Percentiles rank a stretch among this genome's conserved stretches.
phyloP scores from a whole-genome alignment of 352 stramenopile species.

The Phytophthora uliginosa region DNA sequence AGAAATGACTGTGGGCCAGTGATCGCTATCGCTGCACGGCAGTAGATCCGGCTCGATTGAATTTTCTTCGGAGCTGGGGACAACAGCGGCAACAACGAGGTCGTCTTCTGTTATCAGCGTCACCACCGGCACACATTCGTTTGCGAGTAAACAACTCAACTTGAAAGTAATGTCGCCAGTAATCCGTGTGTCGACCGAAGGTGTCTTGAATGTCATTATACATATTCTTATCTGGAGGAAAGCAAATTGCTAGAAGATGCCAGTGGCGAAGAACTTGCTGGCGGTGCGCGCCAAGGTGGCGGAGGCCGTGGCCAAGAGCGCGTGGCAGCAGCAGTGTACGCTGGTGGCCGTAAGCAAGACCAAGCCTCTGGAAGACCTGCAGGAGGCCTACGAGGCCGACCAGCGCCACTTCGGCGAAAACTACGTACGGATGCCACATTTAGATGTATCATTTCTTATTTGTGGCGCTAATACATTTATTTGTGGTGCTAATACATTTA shows the following conservation, averaged over 20 bases:
- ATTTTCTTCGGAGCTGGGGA: no score
- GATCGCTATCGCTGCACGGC: neutral
- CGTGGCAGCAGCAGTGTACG: constrained; percentile 73
- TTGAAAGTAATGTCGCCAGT: neutral
- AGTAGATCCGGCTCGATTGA: no score
- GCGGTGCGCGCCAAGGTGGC: constrained; percentile 67
- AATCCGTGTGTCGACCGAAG: neutral
- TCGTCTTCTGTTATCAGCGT: no score
- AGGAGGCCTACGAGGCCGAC: constrained; percentile 91
- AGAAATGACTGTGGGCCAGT: neutral
- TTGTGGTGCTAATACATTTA: constrained; percentile 20
- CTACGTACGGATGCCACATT: constrained; percentile 82
- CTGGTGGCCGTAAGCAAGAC: constrained; percentile 97
- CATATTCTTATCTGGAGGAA: neutral
- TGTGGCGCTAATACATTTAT: constrained; percentile 19
- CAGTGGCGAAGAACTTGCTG: constrained; percentile 69
- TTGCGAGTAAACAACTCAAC: neutral
- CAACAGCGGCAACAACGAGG: no score
- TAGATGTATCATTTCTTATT: constrained; percentile 8
- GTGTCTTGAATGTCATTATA: neutral
- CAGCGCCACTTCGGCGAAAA: constrained; percentile 99
- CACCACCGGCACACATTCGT: no score
- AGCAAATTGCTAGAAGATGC: constrained; percentile 31
- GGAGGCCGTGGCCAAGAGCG: constrained; percentile 63
- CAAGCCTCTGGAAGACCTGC: constrained; percentile 92